phyloP scores from a whole-genome alignment of 2,329 filamentous ascomycete species.

The Orbilia quercus region DNA sequence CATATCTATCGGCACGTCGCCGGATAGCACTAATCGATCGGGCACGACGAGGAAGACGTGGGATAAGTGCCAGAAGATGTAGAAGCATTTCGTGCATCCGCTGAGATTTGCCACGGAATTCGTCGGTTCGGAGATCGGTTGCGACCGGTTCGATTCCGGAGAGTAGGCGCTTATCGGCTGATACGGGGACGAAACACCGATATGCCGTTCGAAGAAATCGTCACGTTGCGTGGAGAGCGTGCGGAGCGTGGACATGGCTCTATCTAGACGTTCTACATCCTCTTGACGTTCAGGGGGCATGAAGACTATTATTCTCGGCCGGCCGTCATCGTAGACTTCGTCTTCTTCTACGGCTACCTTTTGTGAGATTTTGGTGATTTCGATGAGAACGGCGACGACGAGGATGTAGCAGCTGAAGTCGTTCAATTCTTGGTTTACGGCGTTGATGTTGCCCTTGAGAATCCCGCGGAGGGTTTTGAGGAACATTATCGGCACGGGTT shows the following conservation, averaged over 20 bases:
- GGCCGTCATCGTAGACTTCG: constrained; percentile 55
- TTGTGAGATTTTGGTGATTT: constrained; percentile 59
- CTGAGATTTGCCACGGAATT: constrained; percentile 56
- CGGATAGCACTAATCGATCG: constrained; percentile 58
- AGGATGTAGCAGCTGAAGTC: constrained; percentile 59
- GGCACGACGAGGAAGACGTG: constrained; percentile 59
- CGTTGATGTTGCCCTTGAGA: constrained; percentile 58
- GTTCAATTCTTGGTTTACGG: constrained; percentile 57
- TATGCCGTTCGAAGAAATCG: constrained; percentile 56
- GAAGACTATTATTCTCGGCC: constrained; percentile 56
- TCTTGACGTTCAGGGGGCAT: constrained; percentile 57
- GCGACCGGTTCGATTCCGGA: constrained; percentile 49
- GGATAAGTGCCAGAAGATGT: constrained; percentile 59
- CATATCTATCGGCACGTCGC: constrained; percentile 59
- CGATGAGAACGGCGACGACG: constrained; percentile 59
- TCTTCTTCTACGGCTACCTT: constrained; percentile 59
- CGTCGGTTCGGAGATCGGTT: constrained; percentile 25
- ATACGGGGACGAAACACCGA: constrained; percentile 46
- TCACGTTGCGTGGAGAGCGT: constrained; percentile 50
- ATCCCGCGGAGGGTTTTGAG: constrained; percentile 58
- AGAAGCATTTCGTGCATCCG: constrained; percentile 59
- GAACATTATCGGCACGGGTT: constrained; percentile 57
- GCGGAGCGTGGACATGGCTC: constrained; percentile 46
- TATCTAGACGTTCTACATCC: constrained; percentile 57
- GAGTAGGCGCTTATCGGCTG: constrained; percentile 48